Percentiles rank a stretch among this genome's conserved stretches.
These are phyloP conservation scores for Venturia aucupariae DNA, from an alignment of 2,329 filamentous ascomycete genomes.

Conservation along the genomic window DNA sequence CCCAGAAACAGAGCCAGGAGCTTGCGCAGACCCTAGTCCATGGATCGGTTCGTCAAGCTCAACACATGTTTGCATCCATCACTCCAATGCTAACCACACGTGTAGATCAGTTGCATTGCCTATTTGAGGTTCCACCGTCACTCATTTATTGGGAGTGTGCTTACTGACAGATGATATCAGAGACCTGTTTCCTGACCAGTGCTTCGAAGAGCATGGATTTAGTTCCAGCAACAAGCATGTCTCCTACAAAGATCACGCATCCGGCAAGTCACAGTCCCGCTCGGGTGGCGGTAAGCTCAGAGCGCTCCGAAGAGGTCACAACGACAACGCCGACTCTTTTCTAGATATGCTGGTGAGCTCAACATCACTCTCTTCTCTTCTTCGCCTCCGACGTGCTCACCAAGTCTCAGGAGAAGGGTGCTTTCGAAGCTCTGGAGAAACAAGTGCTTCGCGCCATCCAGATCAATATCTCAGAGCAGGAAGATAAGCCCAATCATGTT, in stretches of 20 bases:
- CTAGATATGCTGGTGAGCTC: conserved; percentile 39
- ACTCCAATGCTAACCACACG: conserved; percentile 12
- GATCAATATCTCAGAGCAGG: conserved; percentile 36
- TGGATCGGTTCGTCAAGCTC: conserved; percentile 30
- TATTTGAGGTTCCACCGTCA: conserved; percentile 21
- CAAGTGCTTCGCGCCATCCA: conserved; percentile 37
- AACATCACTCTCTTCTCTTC: not conserved
- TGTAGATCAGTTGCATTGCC: conserved; percentile 27
- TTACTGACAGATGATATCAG: conserved; percentile 16
- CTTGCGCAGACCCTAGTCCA: conserved; percentile 40
- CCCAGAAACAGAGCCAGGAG: conserved; percentile 37
- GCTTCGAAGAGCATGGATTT: conserved; percentile 24
- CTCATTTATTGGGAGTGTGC: not conserved
- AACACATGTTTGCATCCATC: not conserved
- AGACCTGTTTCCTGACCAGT: conserved; percentile 24
- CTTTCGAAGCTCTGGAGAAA: conserved; percentile 37
- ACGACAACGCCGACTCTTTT: conserved; percentile 34
- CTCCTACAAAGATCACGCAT: conserved; percentile 26
- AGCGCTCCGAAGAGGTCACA: conserved; percentile 31
- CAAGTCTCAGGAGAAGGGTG: conserved; percentile 36
- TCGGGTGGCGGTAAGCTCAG: conserved; percentile 26
- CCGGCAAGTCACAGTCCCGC: conserved; percentile 19
- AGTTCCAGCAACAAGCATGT: conserved; percentile 18
- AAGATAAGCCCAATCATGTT: conserved; percentile 28
- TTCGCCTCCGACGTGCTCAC: not conserved